Evolutionary conservation across 495 filamentous ascomycete genomes (phyloP), one percentile per base, ranked within the genome.

Genomic region (Penicillium chermesinum): DNA sequence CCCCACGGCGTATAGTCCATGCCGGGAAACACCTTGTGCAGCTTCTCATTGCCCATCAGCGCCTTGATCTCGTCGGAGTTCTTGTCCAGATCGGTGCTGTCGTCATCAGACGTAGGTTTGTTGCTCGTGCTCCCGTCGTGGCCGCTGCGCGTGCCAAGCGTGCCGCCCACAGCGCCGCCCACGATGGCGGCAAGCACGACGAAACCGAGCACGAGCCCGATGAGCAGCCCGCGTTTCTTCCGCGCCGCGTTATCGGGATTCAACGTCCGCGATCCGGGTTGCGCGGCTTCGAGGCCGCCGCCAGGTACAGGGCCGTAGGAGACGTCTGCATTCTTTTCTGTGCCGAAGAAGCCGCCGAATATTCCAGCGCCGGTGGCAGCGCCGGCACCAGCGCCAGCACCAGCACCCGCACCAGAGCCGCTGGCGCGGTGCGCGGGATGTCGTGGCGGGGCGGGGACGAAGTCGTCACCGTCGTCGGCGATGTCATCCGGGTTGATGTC

Each of bases 11-110:
- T 97, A 61, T 98, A 98, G 66, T 96, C 93, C 53, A 98, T 86
- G n/a, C 90, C 93, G 0, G 89, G 88, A 62, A 98, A 96, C 9
- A 97, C 91, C 63, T 89, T 94, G 69, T 95, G 88, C 12, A 98
- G 74, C 50, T 88, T 66, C 0, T 65, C 52, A 63, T 96, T 96
- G 56, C 83, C 82, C 77, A 97, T 76, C 10, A 96, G 71, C 4
- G 72, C 74, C 65, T 91, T 75, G 64, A 97, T 95, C 70, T 96
- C 87, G 4, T 70, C 47, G 0, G 88, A 91, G 55, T 95, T 69
- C 61, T 79, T 82, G 59, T 77, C 64, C 13, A 95, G 77, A 58
- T 90, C 87, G 20, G 82, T 84, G 52, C 85, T 55, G 55, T 86
- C 81, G 6, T 55, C 57, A 0, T 68, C 72, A n/a, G 14, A 17